A percentile compares a stretch with the other conserved stretches of the same genome.
Conservation (phyloP, 305 asterid genomes). For the Nicotiana rustica region DNA sequence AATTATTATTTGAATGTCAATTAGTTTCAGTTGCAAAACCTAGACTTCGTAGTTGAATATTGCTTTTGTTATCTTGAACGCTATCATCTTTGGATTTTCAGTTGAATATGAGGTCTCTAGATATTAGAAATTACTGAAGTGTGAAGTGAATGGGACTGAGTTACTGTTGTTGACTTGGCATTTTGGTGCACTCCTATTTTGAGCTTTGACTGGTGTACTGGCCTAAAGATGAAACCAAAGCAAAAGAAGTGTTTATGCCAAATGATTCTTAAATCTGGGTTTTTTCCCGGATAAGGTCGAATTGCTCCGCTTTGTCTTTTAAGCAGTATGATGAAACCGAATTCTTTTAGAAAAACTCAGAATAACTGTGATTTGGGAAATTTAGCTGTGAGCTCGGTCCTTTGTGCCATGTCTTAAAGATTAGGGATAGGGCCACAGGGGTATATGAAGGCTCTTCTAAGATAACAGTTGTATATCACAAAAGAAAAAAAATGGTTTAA, state of each 20-base stretch:
- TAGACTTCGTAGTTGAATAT: neutral
- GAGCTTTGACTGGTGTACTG: conserved; percentile 2
- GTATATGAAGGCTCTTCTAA: neutral
- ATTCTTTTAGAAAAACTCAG: neutral
- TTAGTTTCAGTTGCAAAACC: neutral
- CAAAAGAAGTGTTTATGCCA: neutral
- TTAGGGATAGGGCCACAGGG: neutral
- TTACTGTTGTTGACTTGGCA: neutral
- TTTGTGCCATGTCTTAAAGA: conserved; percentile 10
- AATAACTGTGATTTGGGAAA: neutral
- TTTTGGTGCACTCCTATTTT: neutral
- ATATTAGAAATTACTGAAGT: conserved; percentile 25
- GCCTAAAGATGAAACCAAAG: neutral
- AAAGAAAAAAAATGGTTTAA: neutral
- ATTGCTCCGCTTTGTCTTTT: neutral
- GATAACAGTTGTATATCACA: neutral
- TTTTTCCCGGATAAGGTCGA: neutral
- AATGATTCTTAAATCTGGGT: neutral
- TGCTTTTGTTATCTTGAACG: neutral
- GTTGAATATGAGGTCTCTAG: neutral
- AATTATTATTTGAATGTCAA: neutral
- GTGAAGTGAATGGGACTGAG: neutral
- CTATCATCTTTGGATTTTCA: neutral
- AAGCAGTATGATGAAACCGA: neutral
- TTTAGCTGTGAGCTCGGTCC: neutral